Evolutionary conservation across 495 filamentous ascomycete species (phyloP).

Genomic region (Penicillium chermesinum): DNA sequence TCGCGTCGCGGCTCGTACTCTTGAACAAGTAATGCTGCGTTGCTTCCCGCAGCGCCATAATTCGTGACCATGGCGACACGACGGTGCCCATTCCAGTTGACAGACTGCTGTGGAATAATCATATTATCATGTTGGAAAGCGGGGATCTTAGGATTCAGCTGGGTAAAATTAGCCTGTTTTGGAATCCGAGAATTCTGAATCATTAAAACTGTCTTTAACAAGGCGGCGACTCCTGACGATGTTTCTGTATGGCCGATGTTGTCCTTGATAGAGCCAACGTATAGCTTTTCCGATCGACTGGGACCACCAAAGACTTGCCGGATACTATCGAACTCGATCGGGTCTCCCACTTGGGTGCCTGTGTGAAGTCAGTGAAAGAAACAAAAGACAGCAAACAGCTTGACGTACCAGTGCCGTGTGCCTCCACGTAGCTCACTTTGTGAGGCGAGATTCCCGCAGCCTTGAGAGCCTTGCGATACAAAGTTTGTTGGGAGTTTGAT

Average conservation of each 20-base stretch:
- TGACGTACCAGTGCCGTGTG: constrained; percentile 74
- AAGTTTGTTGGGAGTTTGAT: constrained; percentile 51
- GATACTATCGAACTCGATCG: constrained; percentile 52
- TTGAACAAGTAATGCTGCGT: constrained; percentile 36
- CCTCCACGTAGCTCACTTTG: constrained; percentile 67
- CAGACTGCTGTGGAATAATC: constrained; percentile 19
- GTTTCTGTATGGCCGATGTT: constrained; percentile 49
- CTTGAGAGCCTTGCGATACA: constrained; percentile 53
- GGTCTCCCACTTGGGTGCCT: constrained; percentile 68
- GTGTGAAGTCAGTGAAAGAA: too few relatives aligned
- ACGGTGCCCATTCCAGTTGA: constrained; percentile 9
- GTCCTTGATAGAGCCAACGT: constrained; percentile 44
- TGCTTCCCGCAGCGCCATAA: constrained; percentile 46
- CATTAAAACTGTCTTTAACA: constrained; percentile 48
- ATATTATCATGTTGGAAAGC: constrained; percentile 31
- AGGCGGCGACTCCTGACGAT: constrained; percentile 39
- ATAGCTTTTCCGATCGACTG: constrained; percentile 11
- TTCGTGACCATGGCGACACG: constrained; percentile 42
- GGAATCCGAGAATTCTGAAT: constrained; percentile 40
- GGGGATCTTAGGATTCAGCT: constrained; percentile 35
- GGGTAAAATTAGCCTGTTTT: constrained; percentile 36
- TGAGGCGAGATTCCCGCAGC: constrained; percentile 54
- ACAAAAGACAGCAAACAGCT: too few relatives aligned
- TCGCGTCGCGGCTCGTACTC: too few relatives aligned
- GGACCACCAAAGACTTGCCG: constrained; percentile 28